Evolutionary conservation across 2,329 filamentous ascomycete species (phyloP).

Genomic region (Curvularia eragrostidis): DNA sequence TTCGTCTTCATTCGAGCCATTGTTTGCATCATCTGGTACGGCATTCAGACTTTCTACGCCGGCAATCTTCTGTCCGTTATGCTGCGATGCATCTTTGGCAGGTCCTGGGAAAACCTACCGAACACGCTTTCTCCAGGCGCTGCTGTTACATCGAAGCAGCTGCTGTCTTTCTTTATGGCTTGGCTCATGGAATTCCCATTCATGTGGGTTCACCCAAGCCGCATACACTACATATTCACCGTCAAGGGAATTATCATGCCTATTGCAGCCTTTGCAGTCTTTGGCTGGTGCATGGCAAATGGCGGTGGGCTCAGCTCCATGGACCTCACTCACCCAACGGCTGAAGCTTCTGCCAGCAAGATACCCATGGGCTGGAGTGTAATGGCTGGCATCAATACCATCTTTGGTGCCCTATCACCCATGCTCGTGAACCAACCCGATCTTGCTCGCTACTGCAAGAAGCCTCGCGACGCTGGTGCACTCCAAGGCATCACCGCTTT

Average conservation of each 20-base stretch:
- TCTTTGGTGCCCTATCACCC: constrained; percentile 52
- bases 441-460: constrained; percentile 51
- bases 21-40: constrained; percentile 52
- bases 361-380: constrained; percentile 47
- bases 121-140: constrained; percentile 39
- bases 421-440: constrained; percentile 54
- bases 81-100: constrained; percentile 51
- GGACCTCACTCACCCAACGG: constrained; percentile 19
- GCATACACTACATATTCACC: constrained; percentile 36
- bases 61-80: constrained; percentile 46
- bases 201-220: constrained; percentile 44
- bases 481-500: constrained; percentile 49
- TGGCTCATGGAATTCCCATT: constrained; percentile 45
- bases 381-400: constrained; percentile 53
- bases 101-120: constrained; percentile 44
- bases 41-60: constrained; percentile 37
- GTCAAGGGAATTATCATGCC: constrained; percentile 43
- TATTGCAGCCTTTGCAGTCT: constrained; percentile 44
- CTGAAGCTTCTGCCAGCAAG: constrained; percentile 4
- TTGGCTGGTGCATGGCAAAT: constrained; percentile 48
- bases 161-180: constrained; percentile 43
- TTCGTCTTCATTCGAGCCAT: constrained; percentile 50
- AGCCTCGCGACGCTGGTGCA: constrained; percentile 36
- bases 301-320: constrained; percentile 37
- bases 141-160: constrained; percentile 43